Base-by-base conservation (phyloP, 805 yeast species). In the Pichia scutulata region DNA sequence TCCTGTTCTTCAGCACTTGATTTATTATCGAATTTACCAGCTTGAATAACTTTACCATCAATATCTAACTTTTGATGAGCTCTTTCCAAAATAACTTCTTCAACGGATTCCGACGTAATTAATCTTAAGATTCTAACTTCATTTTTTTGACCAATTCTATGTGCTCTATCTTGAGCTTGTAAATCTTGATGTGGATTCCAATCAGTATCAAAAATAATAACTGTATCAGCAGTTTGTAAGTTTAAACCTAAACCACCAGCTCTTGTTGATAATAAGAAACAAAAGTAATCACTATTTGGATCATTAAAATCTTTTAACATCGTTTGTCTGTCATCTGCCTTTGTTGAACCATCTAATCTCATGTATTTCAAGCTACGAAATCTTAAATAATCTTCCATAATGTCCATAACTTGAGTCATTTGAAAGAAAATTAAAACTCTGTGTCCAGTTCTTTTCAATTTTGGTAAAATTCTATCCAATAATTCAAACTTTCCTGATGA, bases 161-260 rank as follows among this genome's bases (percentile, higher is more conserved):
- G 95, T 1, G 95, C 95, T 72, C 95, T 76, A 68, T 86, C 95
- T 68, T 86, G 95, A 1, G 93, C 95, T 66, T 86, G 95, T 62
- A 86, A 77, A 80, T 86, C 95, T 67, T 86, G 95, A 70, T 86
- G 95, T 9, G 95, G 95, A 63, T 86, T 86, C 95, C 95, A 86
- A 70, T 86, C 95, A 16, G 92, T 84, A 65, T 86, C 95, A 64
- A 86, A 86, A 55, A 86, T 86, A 55, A 86, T 81, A 52, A 86
- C 95, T 0, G 95, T 86, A 64, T 86, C 95, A 4, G 95, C 95
- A 24, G 90, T 85, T 70, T 86, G 95, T 65, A 86, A 78, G 66
- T 86, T 86, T 61, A 86, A 75, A 62, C 95, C 95, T 60, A 86
- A 77, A 56, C 95, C 95, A 76, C 95, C 95, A 48, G 95, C 95